Conservation (phyloP, 1,284 basidiomycete species). For the Pisolithus thermaeus region DNA sequence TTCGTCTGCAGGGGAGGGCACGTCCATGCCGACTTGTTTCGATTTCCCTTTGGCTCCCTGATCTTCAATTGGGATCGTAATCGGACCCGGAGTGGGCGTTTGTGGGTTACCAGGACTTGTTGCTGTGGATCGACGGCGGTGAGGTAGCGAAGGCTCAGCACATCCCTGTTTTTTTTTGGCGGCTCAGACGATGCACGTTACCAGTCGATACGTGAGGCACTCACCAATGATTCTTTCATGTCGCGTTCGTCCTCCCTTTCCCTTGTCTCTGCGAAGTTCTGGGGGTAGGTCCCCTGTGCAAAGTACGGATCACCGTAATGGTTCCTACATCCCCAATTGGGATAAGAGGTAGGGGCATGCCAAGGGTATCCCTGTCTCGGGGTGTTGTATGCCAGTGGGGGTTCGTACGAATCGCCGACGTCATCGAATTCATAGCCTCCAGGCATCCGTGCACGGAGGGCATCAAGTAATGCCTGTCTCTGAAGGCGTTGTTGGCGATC, state of each 20-base stretch:
- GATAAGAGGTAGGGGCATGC: no score
- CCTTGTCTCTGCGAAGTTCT: background rate
- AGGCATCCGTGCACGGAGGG: background rate
- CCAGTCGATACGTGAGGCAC: background rate
- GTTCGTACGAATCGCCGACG: background rate
- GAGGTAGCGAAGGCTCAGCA: no score
- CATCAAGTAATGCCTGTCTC: slow-evolving; percentile 4
- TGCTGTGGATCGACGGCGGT: no score
- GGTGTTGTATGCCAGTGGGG: background rate
- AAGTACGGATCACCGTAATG: background rate
- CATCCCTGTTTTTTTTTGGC: no score
- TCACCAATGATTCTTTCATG: background rate
- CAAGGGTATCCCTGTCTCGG: no score
- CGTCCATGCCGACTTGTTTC: slow-evolving; percentile 6
- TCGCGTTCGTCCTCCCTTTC: background rate
- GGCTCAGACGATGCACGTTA: no score
- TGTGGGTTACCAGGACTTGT: no score
- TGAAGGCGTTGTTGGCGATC: background rate
- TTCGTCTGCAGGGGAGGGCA: background rate
- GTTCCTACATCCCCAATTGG: background rate
- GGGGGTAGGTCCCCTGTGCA: background rate
- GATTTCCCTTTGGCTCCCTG: slow-evolving; percentile 4
- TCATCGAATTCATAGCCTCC: background rate
- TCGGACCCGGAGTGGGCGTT: background rate
- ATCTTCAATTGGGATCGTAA: background rate